Evolutionary conservation across 768 basidiomycete species (phyloP), one percentile per base, ranked within the genome.

Genomic region (Lactifluus echinatus): DNA sequence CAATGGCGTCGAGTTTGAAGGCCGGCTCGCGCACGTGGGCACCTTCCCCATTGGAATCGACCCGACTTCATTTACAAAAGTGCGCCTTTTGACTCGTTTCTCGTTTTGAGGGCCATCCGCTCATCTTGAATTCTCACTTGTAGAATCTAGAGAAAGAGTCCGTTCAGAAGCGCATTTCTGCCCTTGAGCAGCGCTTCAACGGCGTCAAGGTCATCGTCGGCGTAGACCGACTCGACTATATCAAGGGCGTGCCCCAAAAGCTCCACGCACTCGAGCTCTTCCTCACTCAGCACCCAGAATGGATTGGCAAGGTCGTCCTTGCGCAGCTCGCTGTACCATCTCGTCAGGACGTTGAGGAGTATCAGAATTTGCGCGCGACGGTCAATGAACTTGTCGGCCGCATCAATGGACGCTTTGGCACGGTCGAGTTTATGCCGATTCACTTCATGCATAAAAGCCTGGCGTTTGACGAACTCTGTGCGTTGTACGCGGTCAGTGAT

Each of bases 11-110:
- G 91, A 96, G 68, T 93, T 96, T 65, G 90, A 92, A 67, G 93
- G 95, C 39, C 85, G 93, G 34, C 81, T 96, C 56, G 93, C 92
- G 21, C 93, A 96, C 64, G 95, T 99, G 62, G 96, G 96, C 44
- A 99, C 96, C 1, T 99, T 95, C 79, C 96, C 96, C 17, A 98
- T 99, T 66, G 96, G 96, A 59, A 99, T 99, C 62, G 96, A 99
- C 67, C 95, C 96, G 0, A 73, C 74, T 48, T 93, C 91, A 49
- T 99, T 99, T 71, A 84, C 89, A 56, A 82, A 92, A 64, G 90
- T 85, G 56, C 59, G 77, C 64, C 29, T 26, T 33, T 15, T 47
- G 28, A 1, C 34, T 39, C 17, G 31, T 15, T 34, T 44, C 14
- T 56, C 11, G 24, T 53, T 11, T 4, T 34, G 11, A 17, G 29